Evolutionary conservation across 2,329 filamentous ascomycete genomes (phyloP).

Genomic region (Penicillium janthinellum): DNA sequence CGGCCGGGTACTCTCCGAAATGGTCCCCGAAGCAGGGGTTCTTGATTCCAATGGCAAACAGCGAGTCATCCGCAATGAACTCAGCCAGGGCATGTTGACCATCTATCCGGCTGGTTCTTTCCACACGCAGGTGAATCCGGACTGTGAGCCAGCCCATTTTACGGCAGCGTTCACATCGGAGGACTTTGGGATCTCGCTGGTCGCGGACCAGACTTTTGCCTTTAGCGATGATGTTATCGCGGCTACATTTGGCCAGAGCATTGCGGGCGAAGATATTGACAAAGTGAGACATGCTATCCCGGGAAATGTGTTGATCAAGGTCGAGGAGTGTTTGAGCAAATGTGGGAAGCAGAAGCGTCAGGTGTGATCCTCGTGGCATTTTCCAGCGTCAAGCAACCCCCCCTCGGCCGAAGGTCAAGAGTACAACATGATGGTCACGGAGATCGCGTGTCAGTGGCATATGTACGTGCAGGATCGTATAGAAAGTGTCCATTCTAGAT

Average conservation of each 20-base stretch:
- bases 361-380: background rate
- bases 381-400: background rate
- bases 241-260: conserved; percentile 21
- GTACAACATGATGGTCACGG: background rate
- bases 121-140: conserved; percentile 31
- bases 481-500: background rate
- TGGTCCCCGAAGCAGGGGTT: background rate
- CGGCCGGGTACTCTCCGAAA: background rate
- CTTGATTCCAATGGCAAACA: conserved; percentile 7
- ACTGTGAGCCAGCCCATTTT: conserved; percentile 29
- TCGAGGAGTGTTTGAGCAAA: conserved; percentile 30
- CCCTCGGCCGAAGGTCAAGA: background rate
- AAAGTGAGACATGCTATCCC: conserved; percentile 24
- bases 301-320: conserved; percentile 17
- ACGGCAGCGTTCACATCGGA: conserved; percentile 27
- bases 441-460: background rate
- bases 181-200: conserved; percentile 25
- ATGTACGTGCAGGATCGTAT: background rate
- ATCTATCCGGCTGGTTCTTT: conserved; percentile 30
- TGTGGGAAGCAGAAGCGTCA: conserved; percentile 26
- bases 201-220: conserved; percentile 22
- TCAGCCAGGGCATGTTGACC: conserved; percentile 24
- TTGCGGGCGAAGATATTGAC: conserved; percentile 12
- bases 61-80: conserved; percentile 21
- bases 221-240: conserved; percentile 25